Conservation (phyloP, 495 filamentous ascomycete genomes). For the Trichocladium uniseriatum region DNA sequence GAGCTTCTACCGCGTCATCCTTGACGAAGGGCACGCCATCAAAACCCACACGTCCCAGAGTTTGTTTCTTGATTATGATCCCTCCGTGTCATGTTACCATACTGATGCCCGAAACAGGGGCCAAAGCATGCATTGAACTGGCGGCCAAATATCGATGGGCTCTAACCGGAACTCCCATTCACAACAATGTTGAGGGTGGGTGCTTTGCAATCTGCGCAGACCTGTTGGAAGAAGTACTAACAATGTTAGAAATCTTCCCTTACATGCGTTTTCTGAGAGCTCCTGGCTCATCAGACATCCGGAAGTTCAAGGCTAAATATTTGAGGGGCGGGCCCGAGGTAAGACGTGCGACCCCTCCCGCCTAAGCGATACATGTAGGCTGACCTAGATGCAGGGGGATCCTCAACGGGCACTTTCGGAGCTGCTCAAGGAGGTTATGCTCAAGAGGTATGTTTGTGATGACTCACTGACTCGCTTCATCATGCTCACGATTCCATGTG, state of each 20-base stretch:
- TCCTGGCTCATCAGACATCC: conserved; percentile 30
- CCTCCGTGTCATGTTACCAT: background rate
- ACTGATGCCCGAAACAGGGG: conserved; percentile 5
- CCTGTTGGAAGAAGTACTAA: no score
- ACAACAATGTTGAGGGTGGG: conserved; percentile 22
- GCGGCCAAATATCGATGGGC: conserved; percentile 20
- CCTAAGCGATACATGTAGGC: no score
- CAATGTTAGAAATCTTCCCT: conserved; percentile 13
- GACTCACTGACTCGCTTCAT: background rate
- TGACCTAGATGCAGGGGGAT: no score
- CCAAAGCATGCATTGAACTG: conserved; percentile 13
- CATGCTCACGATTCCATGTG: conserved; percentile 16
- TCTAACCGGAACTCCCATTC: conserved; percentile 29
- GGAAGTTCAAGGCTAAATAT: conserved; percentile 42
- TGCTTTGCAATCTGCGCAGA: background rate
- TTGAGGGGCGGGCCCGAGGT: conserved; percentile 18
- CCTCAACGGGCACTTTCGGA: background rate
- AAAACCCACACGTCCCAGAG: conserved; percentile 20
- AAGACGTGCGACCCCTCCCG: no score
- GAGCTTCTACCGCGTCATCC: conserved; percentile 24
- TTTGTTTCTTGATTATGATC: background rate
- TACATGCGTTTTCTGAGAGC: conserved; percentile 44
- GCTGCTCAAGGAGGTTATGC: background rate
- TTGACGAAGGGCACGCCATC: conserved; percentile 30
- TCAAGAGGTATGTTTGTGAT: background rate